Evolutionary conservation across 2,329 filamentous ascomycete genomes (phyloP).

Genomic region (Sclerotiophoma versabilis): DNA sequence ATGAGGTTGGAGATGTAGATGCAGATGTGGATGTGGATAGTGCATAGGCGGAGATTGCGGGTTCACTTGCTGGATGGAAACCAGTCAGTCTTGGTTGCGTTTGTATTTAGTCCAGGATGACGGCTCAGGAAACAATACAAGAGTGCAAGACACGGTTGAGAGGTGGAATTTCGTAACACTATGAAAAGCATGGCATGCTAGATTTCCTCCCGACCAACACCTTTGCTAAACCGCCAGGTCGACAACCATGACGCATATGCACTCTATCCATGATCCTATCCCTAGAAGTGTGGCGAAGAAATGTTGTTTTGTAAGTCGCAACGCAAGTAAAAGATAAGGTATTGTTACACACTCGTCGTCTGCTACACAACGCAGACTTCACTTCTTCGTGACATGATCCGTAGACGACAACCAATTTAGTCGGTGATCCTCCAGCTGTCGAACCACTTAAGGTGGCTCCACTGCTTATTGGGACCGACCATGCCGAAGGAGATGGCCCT

Average conservation of each 20-base stretch:
- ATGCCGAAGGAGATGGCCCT: constrained; percentile 97
- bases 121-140: too few species aligned
- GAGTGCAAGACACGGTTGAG: neutral
- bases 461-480: constrained; percentile 82
- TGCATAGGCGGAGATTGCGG: too few species aligned
- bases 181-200: constrained; percentile 1
- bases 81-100: too few species aligned
- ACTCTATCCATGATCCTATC: constrained; percentile 15
- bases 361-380: constrained; percentile 1
- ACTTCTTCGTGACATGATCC: neutral
- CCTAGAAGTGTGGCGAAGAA: constrained; percentile 14
- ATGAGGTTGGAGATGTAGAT: too few species aligned
- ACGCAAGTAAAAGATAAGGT: constrained; percentile 12
- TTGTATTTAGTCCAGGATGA: too few species aligned
- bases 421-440: constrained; percentile 84
- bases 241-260: constrained; percentile 2
- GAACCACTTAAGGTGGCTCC: constrained; percentile 94
- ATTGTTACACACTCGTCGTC: constrained; percentile 16
- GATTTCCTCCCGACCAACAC: constrained; percentile 6
- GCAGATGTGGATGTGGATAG: too few species aligned
- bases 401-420: constrained; percentile 33
- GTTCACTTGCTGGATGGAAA: too few species aligned
- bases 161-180: constrained; percentile 1
- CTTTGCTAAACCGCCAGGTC: constrained; percentile 13
- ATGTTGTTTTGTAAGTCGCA: constrained; percentile 11